These are phyloP conservation scores for Lithospermum erythrorhizon DNA, from an alignment of 257 asterid species.

Conservation along the genomic window DNA sequence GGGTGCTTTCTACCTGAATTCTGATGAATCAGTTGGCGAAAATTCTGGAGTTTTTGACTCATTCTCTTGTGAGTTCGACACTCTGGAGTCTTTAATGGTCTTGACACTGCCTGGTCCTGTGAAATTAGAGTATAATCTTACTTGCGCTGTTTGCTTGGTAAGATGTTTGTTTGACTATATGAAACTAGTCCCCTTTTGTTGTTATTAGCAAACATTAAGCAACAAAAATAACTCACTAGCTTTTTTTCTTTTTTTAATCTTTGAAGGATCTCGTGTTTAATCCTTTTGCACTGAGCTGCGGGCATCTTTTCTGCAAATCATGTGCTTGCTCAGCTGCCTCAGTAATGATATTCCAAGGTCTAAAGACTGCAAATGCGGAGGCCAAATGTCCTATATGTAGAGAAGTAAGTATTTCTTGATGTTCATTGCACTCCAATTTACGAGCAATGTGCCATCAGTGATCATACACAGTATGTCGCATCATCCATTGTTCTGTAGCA, in stretches of 20 bases:
- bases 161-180: slow-evolving; percentile 9
- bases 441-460: not conserved
- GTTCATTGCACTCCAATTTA: not conserved
- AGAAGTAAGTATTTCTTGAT: slow-evolving; percentile 35
- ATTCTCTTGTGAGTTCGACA: slow-evolving; percentile 40
- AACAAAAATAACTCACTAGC: not conserved
- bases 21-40: slow-evolving; percentile 28
- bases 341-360: slow-evolving; percentile 64
- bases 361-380: slow-evolving; percentile 41
- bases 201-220: not conserved
- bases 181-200: not conserved
- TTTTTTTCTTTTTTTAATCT: not conserved
- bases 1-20: slow-evolving; percentile 63
- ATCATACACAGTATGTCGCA: no score
- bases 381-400: slow-evolving; percentile 79
- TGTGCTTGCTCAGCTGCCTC: slow-evolving; percentile 81
- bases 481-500: no score
- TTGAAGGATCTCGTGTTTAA: slow-evolving; percentile 60
- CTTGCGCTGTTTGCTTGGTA: slow-evolving; percentile 88
- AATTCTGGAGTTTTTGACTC: slow-evolving; percentile 26
- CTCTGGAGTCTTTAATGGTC: slow-evolving; percentile 39
- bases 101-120: slow-evolving; percentile 49
- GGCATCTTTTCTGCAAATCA: slow-evolving; percentile 71
- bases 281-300: slow-evolving; percentile 72
- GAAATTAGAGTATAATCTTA: slow-evolving; percentile 53